Base-by-base conservation (phyloP, 176 grass and related monocot genomes). In the Eleusine indica region DNA sequence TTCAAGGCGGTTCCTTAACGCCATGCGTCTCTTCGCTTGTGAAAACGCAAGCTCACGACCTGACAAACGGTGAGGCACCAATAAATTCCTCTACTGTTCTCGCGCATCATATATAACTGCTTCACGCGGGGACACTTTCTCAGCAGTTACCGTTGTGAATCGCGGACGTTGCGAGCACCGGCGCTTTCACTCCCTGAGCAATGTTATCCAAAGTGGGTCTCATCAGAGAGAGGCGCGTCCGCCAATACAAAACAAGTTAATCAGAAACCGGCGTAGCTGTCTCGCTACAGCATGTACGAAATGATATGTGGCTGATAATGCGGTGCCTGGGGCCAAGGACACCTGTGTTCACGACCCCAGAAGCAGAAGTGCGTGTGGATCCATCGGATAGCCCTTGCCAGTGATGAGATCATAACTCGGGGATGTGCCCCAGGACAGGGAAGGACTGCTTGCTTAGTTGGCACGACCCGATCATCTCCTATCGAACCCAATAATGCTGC, bases 401-500 rank as follows among this genome's bases (percentile, higher is more conserved):
- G 68, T 46, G 67, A 72, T 46, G 64, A 80, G 67, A 12, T 28
- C 38, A 82, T 71, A 19, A 66, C 68, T 72, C 51, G 78, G 77
- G 57, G 56, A 77, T 66, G 77, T 17, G 87, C 32, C 43, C 43
- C 6, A 3, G 22, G 37, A 66, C 44, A 77, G 57, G 73, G 78
- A 56, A 71, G 56, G 77, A 41, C 65, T 58, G 78, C 78, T 72
- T 35, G 77, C 79, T 71, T 43, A 21, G 64, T 29, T 81, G 73
- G 77, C 65, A 4, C 9, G 39, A 2, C 15, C 2, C 28, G 70
- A 25, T 86, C 77, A 46, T 56, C 72, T n/a, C 37, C 6, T 39
- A 54, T 53, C 21, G 35, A 52, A 29, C 15, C 7, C 88, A 89
- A 81, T 89, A 70, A 89, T 81, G 21, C 14, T 60, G 57, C 57